A percentile compares a stretch with the other conserved stretches of the same genome.
Conservation (phyloP, 202 grass and related monocot species). For the Zoysia matrella region DNA sequence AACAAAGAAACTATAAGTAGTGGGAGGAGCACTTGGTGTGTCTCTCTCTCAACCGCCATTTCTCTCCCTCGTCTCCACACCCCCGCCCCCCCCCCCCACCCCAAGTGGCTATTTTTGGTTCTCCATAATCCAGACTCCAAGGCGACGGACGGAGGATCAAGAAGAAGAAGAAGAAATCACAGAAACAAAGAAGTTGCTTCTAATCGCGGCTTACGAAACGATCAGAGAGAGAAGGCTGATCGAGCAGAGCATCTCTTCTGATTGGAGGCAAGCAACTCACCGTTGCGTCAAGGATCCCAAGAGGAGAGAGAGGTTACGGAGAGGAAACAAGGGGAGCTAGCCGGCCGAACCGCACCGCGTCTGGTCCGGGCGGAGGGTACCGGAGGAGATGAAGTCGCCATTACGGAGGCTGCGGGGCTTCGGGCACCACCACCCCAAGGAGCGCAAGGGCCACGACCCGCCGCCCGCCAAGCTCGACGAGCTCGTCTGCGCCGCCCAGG, state of each 20-base stretch:
- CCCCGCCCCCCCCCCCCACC: background rate
- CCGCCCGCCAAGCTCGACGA: conserved; percentile 73
- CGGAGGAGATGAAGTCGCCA: conserved; percentile 76
- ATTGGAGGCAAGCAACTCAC: background rate
- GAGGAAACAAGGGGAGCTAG: background rate
- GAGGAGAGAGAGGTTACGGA: background rate
- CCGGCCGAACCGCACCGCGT: background rate
- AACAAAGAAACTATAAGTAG: conserved; percentile 8
- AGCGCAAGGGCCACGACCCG: conserved; percentile 43
- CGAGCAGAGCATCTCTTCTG: background rate
- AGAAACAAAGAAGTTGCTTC: conserved; percentile 6
- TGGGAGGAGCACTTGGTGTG: background rate
- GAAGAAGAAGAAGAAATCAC: background rate
- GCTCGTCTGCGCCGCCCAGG: conserved; percentile 63
- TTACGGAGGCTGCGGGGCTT: conserved; percentile 72
- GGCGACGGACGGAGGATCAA: background rate
- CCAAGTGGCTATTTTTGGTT: conserved; percentile 26
- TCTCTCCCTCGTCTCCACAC: background rate
- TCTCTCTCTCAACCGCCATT: background rate
- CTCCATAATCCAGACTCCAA: conserved; percentile 7
- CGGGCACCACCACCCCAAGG: conserved; percentile 53
- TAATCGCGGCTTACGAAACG: background rate
- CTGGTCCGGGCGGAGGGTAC: background rate
- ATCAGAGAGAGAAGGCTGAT: background rate
- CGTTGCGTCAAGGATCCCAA: background rate